Percentiles rank a stretch among this genome's conserved stretches.
phyloP scores from a whole-genome alignment of 768 basidiomycete species.

The Pulveroboletus sp. region DNA sequence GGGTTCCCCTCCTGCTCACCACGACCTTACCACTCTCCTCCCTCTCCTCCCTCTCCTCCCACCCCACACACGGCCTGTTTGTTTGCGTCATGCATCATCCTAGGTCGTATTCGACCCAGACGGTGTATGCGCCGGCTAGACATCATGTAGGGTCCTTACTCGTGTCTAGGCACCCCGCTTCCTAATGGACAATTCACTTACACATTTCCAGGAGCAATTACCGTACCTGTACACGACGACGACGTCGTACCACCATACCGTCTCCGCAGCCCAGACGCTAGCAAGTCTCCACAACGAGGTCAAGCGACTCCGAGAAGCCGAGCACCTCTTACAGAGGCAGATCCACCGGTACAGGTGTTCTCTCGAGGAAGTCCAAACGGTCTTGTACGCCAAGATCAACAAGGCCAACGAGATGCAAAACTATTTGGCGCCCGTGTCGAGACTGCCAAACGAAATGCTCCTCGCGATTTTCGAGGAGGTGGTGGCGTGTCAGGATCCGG shows the following conservation, averaged over 20 bases:
- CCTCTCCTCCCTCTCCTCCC: neutral
- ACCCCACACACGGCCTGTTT: neutral
- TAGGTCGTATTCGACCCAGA: slow-evolving; percentile 9
- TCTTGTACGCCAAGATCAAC: slow-evolving; percentile 15
- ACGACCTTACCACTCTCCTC: slow-evolving; percentile 10
- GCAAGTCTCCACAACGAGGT: slow-evolving; percentile 20
- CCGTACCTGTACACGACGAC: slow-evolving; percentile 6
- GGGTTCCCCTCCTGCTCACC: slow-evolving; percentile 15
- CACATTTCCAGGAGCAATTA: slow-evolving; percentile 14
- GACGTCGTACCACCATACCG: slow-evolving; percentile 12
- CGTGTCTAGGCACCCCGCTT: neutral
- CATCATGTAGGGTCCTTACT: slow-evolving; percentile 19
- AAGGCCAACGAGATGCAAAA: slow-evolving; percentile 31
- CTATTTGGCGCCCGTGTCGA: slow-evolving; percentile 28
- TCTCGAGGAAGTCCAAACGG: slow-evolving; percentile 16
- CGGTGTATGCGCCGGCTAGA: slow-evolving; percentile 16
- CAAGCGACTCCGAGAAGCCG: slow-evolving; percentile 12
- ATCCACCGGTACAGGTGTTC: slow-evolving; percentile 12
- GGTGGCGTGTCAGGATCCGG: slow-evolving; percentile 23
- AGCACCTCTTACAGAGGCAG: slow-evolving; percentile 13
- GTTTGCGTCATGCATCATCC: slow-evolving; percentile 17
- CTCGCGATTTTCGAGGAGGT: slow-evolving; percentile 31
- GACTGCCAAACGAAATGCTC: slow-evolving; percentile 30
- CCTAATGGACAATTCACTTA: slow-evolving; percentile 7
- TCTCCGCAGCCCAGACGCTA: slow-evolving; percentile 17